Percentiles rank a stretch among this genome's conserved stretches.
Conservation (phyloP, 805 yeast species). For the Ogataea nitratoaversa region DNA sequence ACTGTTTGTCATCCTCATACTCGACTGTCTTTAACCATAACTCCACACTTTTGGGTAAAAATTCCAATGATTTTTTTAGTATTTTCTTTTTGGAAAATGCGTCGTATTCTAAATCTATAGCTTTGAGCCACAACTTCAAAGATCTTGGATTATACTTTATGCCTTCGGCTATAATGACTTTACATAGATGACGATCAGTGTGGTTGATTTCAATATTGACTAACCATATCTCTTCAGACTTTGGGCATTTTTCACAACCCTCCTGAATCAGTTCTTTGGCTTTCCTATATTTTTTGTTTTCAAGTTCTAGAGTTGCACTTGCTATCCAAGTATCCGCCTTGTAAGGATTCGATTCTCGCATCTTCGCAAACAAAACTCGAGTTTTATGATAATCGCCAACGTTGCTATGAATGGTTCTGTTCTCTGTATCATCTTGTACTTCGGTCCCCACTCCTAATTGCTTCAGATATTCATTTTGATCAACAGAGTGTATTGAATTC, state of each 20-base stretch:
- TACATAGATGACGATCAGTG: slow-evolving; percentile 41
- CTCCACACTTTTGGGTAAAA: slow-evolving; percentile 47
- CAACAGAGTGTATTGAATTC: slow-evolving; percentile 17
- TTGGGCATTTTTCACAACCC: slow-evolving; percentile 69
- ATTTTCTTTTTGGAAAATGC: slow-evolving; percentile 47
- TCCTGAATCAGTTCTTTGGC: slow-evolving; percentile 65
- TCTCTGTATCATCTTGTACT: slow-evolving; percentile 16
- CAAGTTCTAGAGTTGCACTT: slow-evolving; percentile 73
- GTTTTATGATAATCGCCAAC: slow-evolving; percentile 58
- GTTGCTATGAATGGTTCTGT: slow-evolving; percentile 22
- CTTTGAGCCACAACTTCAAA: slow-evolving; percentile 67
- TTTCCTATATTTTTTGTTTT: slow-evolving; percentile 45
- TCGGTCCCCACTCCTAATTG: slow-evolving; percentile 30
- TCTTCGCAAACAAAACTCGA: slow-evolving; percentile 57
- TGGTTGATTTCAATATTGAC: slow-evolving; percentile 66
- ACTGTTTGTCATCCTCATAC: slow-evolving; percentile 49
- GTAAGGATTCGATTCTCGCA: slow-evolving; percentile 67
- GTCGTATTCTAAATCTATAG: slow-evolving; percentile 63
- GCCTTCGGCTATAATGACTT: slow-evolving; percentile 61
- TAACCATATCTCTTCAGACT: slow-evolving; percentile 74
- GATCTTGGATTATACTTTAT: slow-evolving; percentile 53
- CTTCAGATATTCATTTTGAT: slow-evolving; percentile 38
- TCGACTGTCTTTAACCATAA: slow-evolving; percentile 71
- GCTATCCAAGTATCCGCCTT: slow-evolving; percentile 84
- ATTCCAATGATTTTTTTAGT: slow-evolving; percentile 67